These are phyloP conservation scores for Nothomitra cinnamomea DNA, from an alignment of 2,329 filamentous ascomycete genomes.

Conservation along the genomic window DNA sequence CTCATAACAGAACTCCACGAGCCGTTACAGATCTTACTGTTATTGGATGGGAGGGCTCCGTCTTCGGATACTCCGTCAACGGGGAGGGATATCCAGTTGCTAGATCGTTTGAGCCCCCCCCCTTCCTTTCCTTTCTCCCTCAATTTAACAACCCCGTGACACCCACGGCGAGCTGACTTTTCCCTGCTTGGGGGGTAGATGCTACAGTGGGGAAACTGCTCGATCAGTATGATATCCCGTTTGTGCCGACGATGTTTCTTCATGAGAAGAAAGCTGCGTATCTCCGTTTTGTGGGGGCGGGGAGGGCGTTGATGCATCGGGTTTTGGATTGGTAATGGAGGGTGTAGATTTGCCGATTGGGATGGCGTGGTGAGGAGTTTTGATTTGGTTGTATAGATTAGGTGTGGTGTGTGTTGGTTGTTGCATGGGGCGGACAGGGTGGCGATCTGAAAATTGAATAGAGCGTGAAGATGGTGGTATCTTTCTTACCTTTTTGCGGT, in stretches of 20 bases:
- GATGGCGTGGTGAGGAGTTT: too few species aligned
- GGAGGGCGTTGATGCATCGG: conserved; percentile 9
- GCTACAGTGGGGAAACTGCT: conserved; percentile 2
- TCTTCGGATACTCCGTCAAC: conserved; percentile 9
- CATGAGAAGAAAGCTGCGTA: conserved; percentile 9
- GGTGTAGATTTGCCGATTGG: too few species aligned
- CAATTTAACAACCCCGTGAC: neutral
- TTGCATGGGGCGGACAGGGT: too few species aligned
- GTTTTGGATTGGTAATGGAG: conserved; percentile 10
- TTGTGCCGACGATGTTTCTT: conserved; percentile 9
- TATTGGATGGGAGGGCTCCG: conserved; percentile 10
- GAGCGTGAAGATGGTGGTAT: too few species aligned
- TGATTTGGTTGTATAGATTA: too few species aligned
- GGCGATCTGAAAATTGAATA: too few species aligned
- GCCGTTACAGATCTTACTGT: conserved; percentile 11
- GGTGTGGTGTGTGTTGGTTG: too few species aligned
- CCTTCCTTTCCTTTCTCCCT: neutral
- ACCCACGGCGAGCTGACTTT: too few species aligned
- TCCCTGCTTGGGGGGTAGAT: neutral
- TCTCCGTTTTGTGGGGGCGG: conserved; percentile 8
- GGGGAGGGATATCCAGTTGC: conserved; percentile 11
- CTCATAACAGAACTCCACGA: conserved; percentile 13
- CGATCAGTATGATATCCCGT: conserved; percentile 7
- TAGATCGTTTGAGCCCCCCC: conserved; percentile 11
- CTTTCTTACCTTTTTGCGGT: too few species aligned